Evolutionary conservation across 257 asterid genomes (phyloP), one percentile per base, ranked within the genome.

Genomic region (Rauvolfia tetraphylla): DNA sequence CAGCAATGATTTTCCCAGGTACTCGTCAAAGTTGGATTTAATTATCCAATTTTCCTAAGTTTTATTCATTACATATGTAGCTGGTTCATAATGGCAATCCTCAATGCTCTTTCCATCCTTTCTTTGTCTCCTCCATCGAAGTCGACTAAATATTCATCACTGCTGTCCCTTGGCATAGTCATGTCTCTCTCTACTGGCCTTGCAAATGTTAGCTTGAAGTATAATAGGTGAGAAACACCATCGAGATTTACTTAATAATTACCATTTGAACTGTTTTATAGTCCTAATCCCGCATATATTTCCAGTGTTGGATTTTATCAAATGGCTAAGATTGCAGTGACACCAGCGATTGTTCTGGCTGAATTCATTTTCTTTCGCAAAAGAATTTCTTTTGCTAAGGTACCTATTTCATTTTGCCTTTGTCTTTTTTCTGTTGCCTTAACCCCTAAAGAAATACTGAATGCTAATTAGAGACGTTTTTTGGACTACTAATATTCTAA

Each of bases 161-260:
- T 95, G 79, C 72, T 95, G 69, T 90, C 97, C 57, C 99, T 95
- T 56, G 99, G 99, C 79, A 83, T 95, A 68, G 99, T 95, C 75
- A 95, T 95, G 99, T 93, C 99, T 57, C 92, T 95, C 83, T 95
- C 99, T 81, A 95, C 98, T 38, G 99, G 99, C 75, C 98, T 93
- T 80, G 99, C 99, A 23, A 95, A 95, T 83, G 97, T 95, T 54
- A 95, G 99, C 91, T 89, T 95, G 87, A 93, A 91, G 85, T 93
- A 88, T 82, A 95, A 95, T 84, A 95, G 99, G 99, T 90, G 81
- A 83, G 85, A 54, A 72, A 61, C 74, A 36, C 38, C 63, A 38
- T 38, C 33, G 53, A 25, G 41, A 33, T 33, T 75, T 68, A 11
- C 33, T 61, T 56, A 31, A 33, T 48, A 22, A 9, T 39, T 56